Evolutionary conservation across 768 basidiomycete species (phyloP).

Genomic region (Trametes elegans): DNA sequence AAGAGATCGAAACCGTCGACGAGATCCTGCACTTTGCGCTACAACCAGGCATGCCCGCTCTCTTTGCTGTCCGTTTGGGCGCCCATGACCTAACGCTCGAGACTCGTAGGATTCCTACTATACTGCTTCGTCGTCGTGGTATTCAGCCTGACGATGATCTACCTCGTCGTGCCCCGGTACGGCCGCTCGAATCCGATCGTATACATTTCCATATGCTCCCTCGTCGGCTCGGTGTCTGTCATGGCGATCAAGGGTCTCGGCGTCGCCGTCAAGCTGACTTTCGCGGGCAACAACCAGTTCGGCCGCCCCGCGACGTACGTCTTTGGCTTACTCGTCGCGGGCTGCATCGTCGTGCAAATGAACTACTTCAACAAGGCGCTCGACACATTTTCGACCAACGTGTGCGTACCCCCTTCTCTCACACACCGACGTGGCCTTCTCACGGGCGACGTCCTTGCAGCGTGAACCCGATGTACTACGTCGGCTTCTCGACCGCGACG

Average conservation of each 20-base stretch:
- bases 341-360: slow-evolving; percentile 91
- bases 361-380: slow-evolving; percentile 98
- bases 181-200: slow-evolving; percentile 87
- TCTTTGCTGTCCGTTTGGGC: not conserved
- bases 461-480: slow-evolving; percentile 98
- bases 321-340: slow-evolving; percentile 76
- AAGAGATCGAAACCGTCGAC: slow-evolving; percentile 88
- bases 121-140: slow-evolving; percentile 86
- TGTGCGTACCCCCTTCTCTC: slow-evolving; percentile 54
- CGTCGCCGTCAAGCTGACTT: slow-evolving; percentile 91
- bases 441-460: slow-evolving; percentile 36
- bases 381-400: slow-evolving; percentile 95
- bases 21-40: slow-evolving; percentile 90
- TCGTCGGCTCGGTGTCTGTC: slow-evolving; percentile 94
- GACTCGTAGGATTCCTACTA: slow-evolving; percentile 72
- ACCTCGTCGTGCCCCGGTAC: slow-evolving; percentile 76
- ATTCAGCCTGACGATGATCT: slow-evolving; percentile 85
- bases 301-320: slow-evolving; percentile 95
- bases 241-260: slow-evolving; percentile 99
- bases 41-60: slow-evolving; percentile 66
- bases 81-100: not conserved
- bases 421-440: not conserved
- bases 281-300: slow-evolving; percentile 94
- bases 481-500: slow-evolving; percentile 92
- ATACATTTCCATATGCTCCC: slow-evolving; percentile 94